These are phyloP conservation scores for Endotrypanum monterogeii DNA, from an alignment of 208 protist genomes.

Conservation along the genomic window DNA sequence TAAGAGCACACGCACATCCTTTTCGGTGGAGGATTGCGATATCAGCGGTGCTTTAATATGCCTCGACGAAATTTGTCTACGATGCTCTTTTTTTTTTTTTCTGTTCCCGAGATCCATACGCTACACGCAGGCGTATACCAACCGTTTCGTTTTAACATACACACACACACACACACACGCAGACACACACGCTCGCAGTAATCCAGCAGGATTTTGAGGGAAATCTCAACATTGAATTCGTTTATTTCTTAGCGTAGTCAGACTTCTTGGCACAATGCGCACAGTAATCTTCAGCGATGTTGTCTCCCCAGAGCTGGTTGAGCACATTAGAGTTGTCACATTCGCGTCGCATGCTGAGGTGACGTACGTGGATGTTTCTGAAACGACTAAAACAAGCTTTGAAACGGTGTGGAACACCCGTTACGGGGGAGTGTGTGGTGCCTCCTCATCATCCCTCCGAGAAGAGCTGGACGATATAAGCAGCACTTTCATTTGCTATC, in stretches of 20 bases:
- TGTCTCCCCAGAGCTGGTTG: conserved; percentile 1
- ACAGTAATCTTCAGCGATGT: conserved; percentile 24
- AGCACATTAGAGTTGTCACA: conserved; percentile 1
- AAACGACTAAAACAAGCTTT: conserved; percentile 5
- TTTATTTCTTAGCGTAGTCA: background rate
- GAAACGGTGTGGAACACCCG: conserved; percentile 22
- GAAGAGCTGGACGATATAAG: conserved; percentile 19
- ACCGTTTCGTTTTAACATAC: background rate
- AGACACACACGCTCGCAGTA: background rate
- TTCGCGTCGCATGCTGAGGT: conserved; percentile 19
- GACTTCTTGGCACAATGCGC: conserved; percentile 2
- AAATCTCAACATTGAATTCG: background rate
- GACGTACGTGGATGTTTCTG: conserved; percentile 10
- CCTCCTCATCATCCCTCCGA: background rate
- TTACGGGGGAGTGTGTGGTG: conserved; percentile 4
- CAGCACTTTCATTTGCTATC: conserved; percentile 55
- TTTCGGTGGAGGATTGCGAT: background rate
- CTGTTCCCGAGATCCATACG: background rate
- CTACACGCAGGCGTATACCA: background rate
- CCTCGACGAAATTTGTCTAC: background rate
- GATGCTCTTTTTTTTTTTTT: background rate
- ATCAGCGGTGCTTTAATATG: background rate
- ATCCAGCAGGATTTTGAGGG: background rate
- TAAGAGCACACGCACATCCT: background rate
- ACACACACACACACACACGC: background rate